Evolutionary conservation across 1,139 yeast species (phyloP).

Genomic region (Trichomonascaceae sp.): DNA sequence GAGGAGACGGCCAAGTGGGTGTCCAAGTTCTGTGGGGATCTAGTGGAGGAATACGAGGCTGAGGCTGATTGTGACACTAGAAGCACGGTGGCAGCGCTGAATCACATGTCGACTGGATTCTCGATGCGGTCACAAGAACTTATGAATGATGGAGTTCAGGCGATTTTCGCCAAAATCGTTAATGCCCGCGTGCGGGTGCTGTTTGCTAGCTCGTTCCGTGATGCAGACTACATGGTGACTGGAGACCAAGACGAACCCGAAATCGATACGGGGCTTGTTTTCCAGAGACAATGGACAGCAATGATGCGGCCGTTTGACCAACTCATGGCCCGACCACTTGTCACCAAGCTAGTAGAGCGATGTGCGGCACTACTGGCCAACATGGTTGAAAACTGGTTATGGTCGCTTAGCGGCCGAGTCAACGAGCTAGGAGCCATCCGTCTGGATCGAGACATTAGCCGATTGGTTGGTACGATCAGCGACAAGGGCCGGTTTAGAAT

Average conservation of each 20-base stretch:
- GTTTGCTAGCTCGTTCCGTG: slow-evolving; percentile 43
- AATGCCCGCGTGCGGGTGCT: slow-evolving; percentile 36
- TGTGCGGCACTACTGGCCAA: slow-evolving; percentile 38
- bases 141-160: slow-evolving; percentile 39
- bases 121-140: slow-evolving; percentile 32
- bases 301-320: slow-evolving; percentile 54
- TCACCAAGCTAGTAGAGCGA: slow-evolving; percentile 38
- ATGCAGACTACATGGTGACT: slow-evolving; percentile 32
- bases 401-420: slow-evolving; percentile 50
- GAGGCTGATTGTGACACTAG: too few species aligned
- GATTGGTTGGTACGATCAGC: slow-evolving; percentile 36
- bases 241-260: slow-evolving; percentile 11
- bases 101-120: slow-evolving; percentile 23
- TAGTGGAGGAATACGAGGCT: not conserved
- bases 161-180: slow-evolving; percentile 46
- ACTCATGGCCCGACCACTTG: slow-evolving; percentile 38
- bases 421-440: slow-evolving; percentile 78
- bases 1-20: slow-evolving; percentile 33
- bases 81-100: slow-evolving; percentile 2
- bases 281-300: slow-evolving; percentile 41
- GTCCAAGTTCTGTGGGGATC: not conserved
- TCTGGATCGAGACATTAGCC: slow-evolving; percentile 70
- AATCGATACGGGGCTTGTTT: slow-evolving; percentile 18
- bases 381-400: slow-evolving; percentile 53
- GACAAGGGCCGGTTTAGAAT: slow-evolving; percentile 38